Percentiles rank a stretch among this genome's conserved stretches.
These are phyloP conservation scores for Naegleria lovaniensis DNA, from an alignment of 208 protist genomes.

Conservation along the genomic window DNA sequence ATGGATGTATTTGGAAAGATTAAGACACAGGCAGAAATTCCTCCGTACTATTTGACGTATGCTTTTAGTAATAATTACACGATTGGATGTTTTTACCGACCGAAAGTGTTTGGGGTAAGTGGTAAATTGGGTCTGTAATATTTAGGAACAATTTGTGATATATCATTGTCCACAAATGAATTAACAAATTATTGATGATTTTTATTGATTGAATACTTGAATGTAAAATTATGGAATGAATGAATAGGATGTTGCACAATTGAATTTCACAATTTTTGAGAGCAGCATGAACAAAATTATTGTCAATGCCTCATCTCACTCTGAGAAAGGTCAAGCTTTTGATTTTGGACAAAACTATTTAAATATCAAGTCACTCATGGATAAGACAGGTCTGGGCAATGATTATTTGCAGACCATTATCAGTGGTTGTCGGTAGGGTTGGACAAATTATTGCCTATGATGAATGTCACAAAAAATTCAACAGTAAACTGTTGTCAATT, in stretches of 20 bases:
- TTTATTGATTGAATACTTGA: no score
- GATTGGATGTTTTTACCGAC: not conserved
- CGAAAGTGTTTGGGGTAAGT: not conserved
- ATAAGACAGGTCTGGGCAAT: not conserved
- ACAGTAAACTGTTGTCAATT: no score
- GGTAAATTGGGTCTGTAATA: no score
- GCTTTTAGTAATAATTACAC: not conserved
- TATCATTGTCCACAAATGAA: no score
- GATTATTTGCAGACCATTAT: not conserved
- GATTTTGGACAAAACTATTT: not conserved
- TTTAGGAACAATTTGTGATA: no score
- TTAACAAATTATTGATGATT: no score
- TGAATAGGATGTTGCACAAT: no score
- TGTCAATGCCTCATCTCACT: not conserved
- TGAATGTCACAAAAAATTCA: no score
- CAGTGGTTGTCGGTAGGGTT: not conserved
- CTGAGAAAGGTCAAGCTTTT: not conserved
- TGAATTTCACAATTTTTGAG: not conserved
- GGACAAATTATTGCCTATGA: no score
- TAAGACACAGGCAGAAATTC: not conserved
- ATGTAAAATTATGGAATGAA: no score
- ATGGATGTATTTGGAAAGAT: not conserved
- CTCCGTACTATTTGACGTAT: not conserved
- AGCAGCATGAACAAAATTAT: not conserved
- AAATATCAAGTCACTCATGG: not conserved